phyloP scores from a whole-genome alignment of 2,329 filamentous ascomycete species.

The Akanthomyces lecanii region DNA sequence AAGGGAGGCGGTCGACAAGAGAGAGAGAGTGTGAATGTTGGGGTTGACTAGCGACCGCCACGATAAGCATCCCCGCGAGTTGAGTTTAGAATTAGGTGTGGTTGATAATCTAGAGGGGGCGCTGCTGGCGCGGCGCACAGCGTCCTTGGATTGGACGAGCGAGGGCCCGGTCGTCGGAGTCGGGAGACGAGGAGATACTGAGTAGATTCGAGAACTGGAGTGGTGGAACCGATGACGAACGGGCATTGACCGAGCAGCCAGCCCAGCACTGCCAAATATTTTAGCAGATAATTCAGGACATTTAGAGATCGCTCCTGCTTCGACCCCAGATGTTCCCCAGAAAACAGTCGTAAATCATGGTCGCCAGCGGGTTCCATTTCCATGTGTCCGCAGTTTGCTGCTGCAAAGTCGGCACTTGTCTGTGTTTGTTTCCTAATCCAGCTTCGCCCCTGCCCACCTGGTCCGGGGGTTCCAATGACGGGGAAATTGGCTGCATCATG shows the following conservation, averaged over 20 bases:
- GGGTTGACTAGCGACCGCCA: not conserved
- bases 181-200: too few species aligned
- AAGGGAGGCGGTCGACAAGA: not conserved
- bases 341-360: not conserved
- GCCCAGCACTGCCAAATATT: not conserved
- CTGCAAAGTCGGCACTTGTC: not conserved
- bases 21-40: not conserved
- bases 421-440: not conserved
- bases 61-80: not conserved
- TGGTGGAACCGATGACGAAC: not conserved
- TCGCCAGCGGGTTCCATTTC: not conserved
- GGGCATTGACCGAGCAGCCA: not conserved
- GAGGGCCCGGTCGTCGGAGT: not conserved
- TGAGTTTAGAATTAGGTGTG: not conserved
- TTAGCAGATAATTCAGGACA: not conserved
- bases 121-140: not conserved
- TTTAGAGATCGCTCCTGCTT: not conserved
- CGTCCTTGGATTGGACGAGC: not conserved
- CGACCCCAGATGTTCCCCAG: slow-evolving; percentile 6
- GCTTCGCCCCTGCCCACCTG: not conserved
- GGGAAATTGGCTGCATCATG: not conserved
- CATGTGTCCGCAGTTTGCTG: not conserved
- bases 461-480: not conserved
- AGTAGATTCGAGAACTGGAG: not conserved
- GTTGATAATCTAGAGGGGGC: slow-evolving; percentile 3